phyloP scores from a whole-genome alignment of 2,329 filamentous ascomycete genomes.

The Aureobasidium sp. region DNA sequence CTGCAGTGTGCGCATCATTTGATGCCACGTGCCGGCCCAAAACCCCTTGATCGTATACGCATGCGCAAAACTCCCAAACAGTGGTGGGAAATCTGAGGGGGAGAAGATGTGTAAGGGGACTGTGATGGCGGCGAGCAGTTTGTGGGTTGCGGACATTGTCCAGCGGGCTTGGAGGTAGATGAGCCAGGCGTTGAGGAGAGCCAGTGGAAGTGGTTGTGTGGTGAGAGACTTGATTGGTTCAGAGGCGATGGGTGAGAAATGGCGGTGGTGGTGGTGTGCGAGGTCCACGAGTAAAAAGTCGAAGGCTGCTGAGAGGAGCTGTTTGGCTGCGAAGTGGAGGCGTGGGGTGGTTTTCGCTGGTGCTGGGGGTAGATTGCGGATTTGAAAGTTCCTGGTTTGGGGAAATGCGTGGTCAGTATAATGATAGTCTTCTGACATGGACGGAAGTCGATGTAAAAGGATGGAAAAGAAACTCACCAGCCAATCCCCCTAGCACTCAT shows the following conservation, averaged over 20 bases:
- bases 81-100: not conserved
- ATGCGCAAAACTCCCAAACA: not conserved
- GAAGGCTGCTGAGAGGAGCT: not conserved
- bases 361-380: not conserved
- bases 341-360: not conserved
- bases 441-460: too few species aligned
- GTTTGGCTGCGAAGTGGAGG: not conserved
- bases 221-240: not conserved
- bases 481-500: not conserved
- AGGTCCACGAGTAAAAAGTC: not conserved
- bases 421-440: too few species aligned
- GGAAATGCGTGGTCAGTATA: too few species aligned
- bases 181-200: not conserved
- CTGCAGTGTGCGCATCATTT: not conserved
- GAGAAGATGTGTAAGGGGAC: not conserved
- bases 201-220: not conserved
- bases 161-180: constrained; percentile 5
- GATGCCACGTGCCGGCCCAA: not conserved
- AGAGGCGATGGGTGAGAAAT: not conserved
- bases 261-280: not conserved
- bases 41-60: not conserved
- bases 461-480: not conserved
- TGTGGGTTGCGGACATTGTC: not conserved
- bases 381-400: not conserved
- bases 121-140: not conserved